phyloP scores from a whole-genome alignment of 1,139 yeast species.

The Pichia sp. region DNA sequence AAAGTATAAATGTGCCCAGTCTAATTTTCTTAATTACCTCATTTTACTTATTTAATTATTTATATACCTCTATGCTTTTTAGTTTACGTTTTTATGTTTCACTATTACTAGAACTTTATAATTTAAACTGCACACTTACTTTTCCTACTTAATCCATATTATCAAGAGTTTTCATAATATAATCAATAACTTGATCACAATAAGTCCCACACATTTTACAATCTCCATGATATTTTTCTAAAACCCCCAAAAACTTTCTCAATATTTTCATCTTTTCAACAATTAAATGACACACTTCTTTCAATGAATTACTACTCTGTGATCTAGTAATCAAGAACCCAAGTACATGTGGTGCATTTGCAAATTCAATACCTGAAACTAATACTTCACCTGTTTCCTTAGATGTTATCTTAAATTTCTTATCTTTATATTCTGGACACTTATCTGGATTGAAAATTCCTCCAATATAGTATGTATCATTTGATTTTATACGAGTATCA shows the following conservation, averaged over 20 bases:
- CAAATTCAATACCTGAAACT: conserved; percentile 4
- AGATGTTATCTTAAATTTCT: conserved; percentile 1
- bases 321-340: not conserved
- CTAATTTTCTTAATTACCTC: not conserved
- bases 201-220: conserved; percentile 18
- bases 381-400: conserved; percentile 5
- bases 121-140: not conserved
- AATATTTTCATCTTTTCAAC: conserved; percentile 18
- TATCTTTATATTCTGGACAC: not conserved
- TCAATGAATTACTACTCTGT: not conserved
- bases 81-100: not conserved
- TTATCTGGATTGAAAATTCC: conserved; percentile 1
- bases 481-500: not conserved
- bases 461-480: conserved; percentile 5
- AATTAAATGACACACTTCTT: conserved; percentile 5
- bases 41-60: conserved; percentile 15
- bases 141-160: not conserved
- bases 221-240: conserved; percentile 19
- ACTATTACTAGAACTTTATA: not conserved
- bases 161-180: conserved; percentile 5
- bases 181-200: conserved; percentile 18
- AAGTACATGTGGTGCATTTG: conserved; percentile 7
- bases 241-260: conserved; percentile 17
- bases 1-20: conserved; percentile 15
- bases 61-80: conserved; percentile 20